phyloP scores from a whole-genome alignment of 1,284 basidiomycete species.

The Hymenochaete sp. region DNA sequence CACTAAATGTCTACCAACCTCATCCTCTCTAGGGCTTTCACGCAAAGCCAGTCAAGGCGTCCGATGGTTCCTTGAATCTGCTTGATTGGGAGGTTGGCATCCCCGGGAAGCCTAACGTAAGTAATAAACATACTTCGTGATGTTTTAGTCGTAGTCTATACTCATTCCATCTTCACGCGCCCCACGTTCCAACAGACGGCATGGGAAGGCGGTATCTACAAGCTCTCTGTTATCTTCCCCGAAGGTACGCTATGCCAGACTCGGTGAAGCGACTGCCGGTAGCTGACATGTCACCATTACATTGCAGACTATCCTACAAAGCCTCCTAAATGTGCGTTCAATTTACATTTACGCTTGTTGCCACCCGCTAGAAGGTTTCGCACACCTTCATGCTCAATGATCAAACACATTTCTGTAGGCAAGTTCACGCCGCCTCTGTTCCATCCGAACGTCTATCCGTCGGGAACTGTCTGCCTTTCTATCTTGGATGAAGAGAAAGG shows the following conservation, averaged over 20 bases:
- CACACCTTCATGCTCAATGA: no score
- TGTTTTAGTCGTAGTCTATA: constrained; percentile 16
- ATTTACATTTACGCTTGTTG: no score
- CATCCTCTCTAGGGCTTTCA: constrained; percentile 86
- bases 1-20: no score
- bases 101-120: constrained; percentile 75
- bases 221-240: constrained; percentile 89
- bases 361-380: no score
- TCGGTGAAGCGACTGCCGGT: constrained; percentile 5
- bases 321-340: constrained; percentile 79
- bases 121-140: constrained; percentile 27
- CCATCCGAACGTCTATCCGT: constrained; percentile 98
- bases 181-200: constrained; percentile 83
- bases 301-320: constrained; percentile 84
- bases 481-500: constrained; percentile 98
- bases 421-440: constrained; percentile 96
- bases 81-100: constrained; percentile 99
- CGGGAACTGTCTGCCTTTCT: constrained; percentile 95
- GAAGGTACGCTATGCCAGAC: constrained; percentile 58
- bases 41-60: constrained; percentile 81
- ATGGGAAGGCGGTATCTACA: constrained; percentile 95
- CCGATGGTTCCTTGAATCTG: constrained; percentile 92
- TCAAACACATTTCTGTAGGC: constrained; percentile 48
- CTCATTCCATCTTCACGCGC: no score
- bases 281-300: constrained; percentile 16